These are phyloP conservation scores for Cladosporium sp. DNA, from an alignment of 2,329 filamentous ascomycete genomes.

Conservation along the genomic window DNA sequence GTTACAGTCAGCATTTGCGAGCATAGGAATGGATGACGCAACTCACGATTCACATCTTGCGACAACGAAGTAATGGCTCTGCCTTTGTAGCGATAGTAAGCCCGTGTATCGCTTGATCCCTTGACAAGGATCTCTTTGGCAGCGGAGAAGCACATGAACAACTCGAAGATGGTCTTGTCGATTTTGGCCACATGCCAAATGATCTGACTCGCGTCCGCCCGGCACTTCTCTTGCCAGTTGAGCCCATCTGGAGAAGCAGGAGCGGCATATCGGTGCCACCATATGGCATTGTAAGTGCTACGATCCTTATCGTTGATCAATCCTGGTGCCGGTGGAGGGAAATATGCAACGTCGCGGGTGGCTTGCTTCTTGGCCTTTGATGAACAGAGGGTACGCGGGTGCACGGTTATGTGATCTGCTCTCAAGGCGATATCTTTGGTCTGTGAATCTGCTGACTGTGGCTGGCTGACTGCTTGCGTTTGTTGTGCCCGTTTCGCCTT, in stretches of 20 bases:
- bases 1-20: background rate
- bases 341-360: background rate
- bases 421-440: background rate
- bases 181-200: background rate
- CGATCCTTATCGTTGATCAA: background rate
- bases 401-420: background rate
- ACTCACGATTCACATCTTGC: background rate
- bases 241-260: background rate
- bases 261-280: background rate
- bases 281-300: background rate
- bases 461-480: background rate
- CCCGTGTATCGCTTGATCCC: background rate
- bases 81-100: background rate
- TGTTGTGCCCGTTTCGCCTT: background rate
- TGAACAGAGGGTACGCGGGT: background rate
- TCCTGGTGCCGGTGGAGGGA: background rate
- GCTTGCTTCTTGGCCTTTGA: background rate
- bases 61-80: background rate
- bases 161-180: background rate
- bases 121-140: background rate
- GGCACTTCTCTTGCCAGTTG: background rate
- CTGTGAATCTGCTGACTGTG: background rate
- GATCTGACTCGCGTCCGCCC: background rate
- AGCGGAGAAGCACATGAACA: constrained; percentile 1
- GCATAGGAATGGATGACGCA: background rate